These are phyloP conservation scores for Sarcodon aspratus DNA, from an alignment of 768 basidiomycete species.

Conservation along the genomic window DNA sequence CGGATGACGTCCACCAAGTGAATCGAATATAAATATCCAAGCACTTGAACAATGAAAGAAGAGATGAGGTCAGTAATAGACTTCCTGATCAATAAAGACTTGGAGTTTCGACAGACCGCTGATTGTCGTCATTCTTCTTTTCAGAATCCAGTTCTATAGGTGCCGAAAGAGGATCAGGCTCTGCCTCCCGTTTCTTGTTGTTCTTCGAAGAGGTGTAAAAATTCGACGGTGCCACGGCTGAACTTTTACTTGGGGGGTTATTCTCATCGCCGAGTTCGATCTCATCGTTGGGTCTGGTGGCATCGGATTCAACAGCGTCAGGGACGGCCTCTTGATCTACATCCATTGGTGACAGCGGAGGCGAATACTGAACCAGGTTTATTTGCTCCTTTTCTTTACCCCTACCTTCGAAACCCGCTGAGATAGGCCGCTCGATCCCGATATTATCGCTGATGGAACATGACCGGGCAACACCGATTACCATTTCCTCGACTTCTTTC, in stretches of 20 bases:
- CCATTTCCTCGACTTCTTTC: not conserved
- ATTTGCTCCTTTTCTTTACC: too few relatives aligned
- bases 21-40: conserved; percentile 84
- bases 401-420: too few relatives aligned
- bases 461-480: too few relatives aligned
- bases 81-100: not conserved
- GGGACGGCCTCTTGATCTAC: not conserved
- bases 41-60: conserved; percentile 18
- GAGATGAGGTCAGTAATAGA: not conserved
- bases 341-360: not conserved
- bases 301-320: not conserved
- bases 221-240: not conserved
- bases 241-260: not conserved
- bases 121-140: conserved; percentile 1
- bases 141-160: not conserved
- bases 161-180: not conserved
- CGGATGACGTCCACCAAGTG: conserved; percentile 65
- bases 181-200: conserved; percentile 1
- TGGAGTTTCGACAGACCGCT: not conserved
- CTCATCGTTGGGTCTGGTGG: not conserved
- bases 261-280: not conserved
- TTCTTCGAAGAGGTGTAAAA: not conserved
- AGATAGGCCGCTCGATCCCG: too few relatives aligned
- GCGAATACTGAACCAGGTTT: not conserved
- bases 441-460: too few relatives aligned